Evolutionary conservation across 352 stramenopile species (phyloP).

Genomic region (Phytophthora lateralis): DNA sequence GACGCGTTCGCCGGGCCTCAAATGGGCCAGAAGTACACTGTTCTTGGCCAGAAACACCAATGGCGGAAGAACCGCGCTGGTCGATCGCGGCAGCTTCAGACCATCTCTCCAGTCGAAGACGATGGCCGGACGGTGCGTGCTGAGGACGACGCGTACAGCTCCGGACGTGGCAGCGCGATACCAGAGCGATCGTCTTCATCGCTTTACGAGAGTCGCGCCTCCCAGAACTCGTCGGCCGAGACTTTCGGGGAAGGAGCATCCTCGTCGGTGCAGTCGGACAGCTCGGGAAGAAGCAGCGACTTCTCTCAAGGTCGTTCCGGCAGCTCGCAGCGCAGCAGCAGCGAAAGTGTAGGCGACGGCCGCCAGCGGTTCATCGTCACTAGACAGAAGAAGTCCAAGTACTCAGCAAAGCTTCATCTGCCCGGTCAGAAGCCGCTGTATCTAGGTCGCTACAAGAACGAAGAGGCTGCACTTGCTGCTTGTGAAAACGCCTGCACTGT

Average conservation of each 20-base stretch:
- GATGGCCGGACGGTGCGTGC: conserved; percentile 20
- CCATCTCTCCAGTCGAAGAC: conserved; percentile 49
- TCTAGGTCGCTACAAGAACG: conserved; percentile 66
- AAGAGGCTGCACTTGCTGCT: conserved; percentile 59
- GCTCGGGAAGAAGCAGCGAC: conserved; percentile 23
- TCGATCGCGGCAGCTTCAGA: conserved; percentile 39
- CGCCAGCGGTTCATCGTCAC: conserved; percentile 53
- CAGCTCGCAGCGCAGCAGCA: conserved; percentile 25
- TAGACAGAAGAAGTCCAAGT: conserved; percentile 63
- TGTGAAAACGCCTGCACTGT: conserved; percentile 62
- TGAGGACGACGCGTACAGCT: conserved; percentile 19
- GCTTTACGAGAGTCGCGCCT: conserved; percentile 15
- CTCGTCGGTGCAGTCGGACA: conserved; percentile 18
- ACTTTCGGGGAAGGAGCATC: conserved; percentile 21
- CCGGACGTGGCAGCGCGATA: conserved; percentile 20
- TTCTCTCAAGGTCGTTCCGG: conserved; percentile 15
- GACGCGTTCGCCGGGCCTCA: conserved; percentile 11
- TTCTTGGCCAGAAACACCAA: conserved; percentile 70
- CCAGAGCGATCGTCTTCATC: conserved; percentile 12
- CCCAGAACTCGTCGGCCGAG: conserved; percentile 7
- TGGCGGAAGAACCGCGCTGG: conserved; percentile 56
- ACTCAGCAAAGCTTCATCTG: conserved; percentile 62
- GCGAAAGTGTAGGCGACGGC: conserved; percentile 12
- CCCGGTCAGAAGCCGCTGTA: conserved; percentile 72
- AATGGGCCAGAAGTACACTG: conserved; percentile 43